Conservation (phyloP, 1,284 basidiomycete genomes). For the Ustilago lituana region DNA sequence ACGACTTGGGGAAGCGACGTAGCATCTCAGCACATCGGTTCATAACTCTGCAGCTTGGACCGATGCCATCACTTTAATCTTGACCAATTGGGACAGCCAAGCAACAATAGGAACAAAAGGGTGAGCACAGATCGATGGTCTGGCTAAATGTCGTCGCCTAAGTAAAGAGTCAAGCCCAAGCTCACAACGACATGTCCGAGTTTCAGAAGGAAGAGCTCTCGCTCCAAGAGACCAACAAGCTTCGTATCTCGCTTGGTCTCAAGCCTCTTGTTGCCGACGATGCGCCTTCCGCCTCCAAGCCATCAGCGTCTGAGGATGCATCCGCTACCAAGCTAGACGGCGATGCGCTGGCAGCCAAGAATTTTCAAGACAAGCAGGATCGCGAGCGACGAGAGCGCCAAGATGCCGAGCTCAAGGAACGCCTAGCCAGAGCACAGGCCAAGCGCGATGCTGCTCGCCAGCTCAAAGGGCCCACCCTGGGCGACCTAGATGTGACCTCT, state of each 20-base stretch:
- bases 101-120: slow-evolving; percentile 17
- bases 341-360: slow-evolving; percentile 67
- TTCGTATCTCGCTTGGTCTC: slow-evolving; percentile 91
- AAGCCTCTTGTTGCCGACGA: slow-evolving; percentile 81
- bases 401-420: slow-evolving; percentile 71
- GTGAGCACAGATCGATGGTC: slow-evolving; percentile 27
- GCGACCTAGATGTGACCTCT: slow-evolving; percentile 71
- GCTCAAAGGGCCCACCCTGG: slow-evolving; percentile 88
- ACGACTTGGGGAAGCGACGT: too few relatives aligned
- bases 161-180: slow-evolving; percentile 12
- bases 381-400: slow-evolving; percentile 78
- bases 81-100: not conserved
- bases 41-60: not conserved
- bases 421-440: slow-evolving; percentile 73
- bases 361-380: slow-evolving; percentile 71
- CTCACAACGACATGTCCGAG: slow-evolving; percentile 60
- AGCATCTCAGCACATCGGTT: not conserved
- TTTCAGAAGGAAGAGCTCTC: slow-evolving; percentile 78
- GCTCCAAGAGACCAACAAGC: slow-evolving; percentile 97
- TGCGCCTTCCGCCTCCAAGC: slow-evolving; percentile 47
- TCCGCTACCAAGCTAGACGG: slow-evolving; percentile 55
- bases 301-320: slow-evolving; percentile 5
- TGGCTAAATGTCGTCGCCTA: not conserved
- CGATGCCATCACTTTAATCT: not conserved
- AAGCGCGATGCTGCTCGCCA: slow-evolving; percentile 86